phyloP scores from a whole-genome alignment of 1,284 basidiomycete species.

The Tilletia caries region DNA sequence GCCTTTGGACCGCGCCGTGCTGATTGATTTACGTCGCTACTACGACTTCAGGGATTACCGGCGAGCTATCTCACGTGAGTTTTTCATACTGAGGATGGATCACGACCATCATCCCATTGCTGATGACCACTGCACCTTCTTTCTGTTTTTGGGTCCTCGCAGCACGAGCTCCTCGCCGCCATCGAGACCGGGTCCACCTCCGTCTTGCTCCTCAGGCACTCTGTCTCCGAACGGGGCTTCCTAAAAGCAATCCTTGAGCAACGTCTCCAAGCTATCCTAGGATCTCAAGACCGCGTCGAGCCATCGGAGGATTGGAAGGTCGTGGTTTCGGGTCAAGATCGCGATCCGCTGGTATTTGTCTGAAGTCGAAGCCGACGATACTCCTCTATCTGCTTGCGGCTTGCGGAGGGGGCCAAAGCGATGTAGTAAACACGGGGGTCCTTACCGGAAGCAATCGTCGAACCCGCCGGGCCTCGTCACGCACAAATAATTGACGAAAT shows the following conservation, averaged over 20 bases:
- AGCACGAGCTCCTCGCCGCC: constrained; percentile 50
- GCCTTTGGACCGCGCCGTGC: too few relatives aligned
- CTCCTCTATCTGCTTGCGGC: too few relatives aligned
- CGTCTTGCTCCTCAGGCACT: constrained; percentile 48
- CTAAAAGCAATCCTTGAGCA: neutral
- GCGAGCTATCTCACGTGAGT: constrained; percentile 44
- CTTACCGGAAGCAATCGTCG: too few relatives aligned
- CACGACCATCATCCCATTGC: too few relatives aligned
- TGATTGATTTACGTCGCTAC: too few relatives aligned
- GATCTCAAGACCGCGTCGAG: neutral
- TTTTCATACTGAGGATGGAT: neutral
- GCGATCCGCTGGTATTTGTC: neutral
- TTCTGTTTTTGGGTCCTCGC: neutral
- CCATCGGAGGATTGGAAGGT: neutral
- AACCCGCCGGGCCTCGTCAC: too few relatives aligned
- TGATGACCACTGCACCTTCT: too few relatives aligned
- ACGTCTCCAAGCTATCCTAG: neutral
- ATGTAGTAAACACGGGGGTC: too few relatives aligned
- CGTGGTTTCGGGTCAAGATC: neutral
- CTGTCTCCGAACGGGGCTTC: constrained; percentile 43
- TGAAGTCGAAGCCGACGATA: neutral
- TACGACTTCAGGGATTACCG: constrained; percentile 36
- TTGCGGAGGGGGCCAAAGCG: too few relatives aligned
- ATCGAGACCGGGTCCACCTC: constrained; percentile 38
- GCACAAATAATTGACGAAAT: too few relatives aligned